Base-by-base conservation (phyloP, 2,329 filamentous ascomycete species). In the Ascosphaera apis region DNA sequence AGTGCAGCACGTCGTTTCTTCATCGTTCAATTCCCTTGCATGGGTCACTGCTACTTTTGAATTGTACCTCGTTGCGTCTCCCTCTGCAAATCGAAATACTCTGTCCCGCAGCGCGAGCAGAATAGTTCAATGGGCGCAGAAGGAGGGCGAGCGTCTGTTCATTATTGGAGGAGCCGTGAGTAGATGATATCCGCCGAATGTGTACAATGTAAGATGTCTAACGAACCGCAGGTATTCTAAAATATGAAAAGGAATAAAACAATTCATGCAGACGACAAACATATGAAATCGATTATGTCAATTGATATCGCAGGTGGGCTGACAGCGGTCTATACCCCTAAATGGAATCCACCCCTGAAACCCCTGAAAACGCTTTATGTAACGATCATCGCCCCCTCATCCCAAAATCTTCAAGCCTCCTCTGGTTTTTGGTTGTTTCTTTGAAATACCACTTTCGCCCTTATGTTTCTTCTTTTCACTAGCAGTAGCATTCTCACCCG, bases 1-100 rank as follows among this genome's bases (percentile, higher is more conserved):
- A 54, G 77, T 95, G 2, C 66, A 91, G 41, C 82, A 95, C 52
- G 72, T 69, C 42, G 71, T 80, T 28, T 72, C 69, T 33, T 67
- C 69, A n/a, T 76, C 82, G 34, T 69, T 74, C 12, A 80, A 80
- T 7, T 77, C 78, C 0, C 63, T 98, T 23, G 86, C 80, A 2
- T 98, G 88, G 88, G 69, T 79, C 33, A 95, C 86, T 3, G 80
- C 83, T 1, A 57, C 77, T 1, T 95, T 95, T 48, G 88, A 98
- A 53, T 70, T 98, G 41, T 98, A 93, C 57, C 91, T 82, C 48
- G 74, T 98, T n/a, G 82, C 84, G 13, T 79, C 80, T 0, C 78
- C 80, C 2, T 75, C 57, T 15, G 65, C 65, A 16, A 62, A 61
- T 36, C 55, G 70, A 31, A 65, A 65, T 37, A 69, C 72, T 8